A percentile compares a stretch with the other conserved stretches of the same genome.
These are phyloP conservation scores for Penicillium sp. DNA, from an alignment of 2,329 filamentous ascomycete genomes.

Conservation along the genomic window DNA sequence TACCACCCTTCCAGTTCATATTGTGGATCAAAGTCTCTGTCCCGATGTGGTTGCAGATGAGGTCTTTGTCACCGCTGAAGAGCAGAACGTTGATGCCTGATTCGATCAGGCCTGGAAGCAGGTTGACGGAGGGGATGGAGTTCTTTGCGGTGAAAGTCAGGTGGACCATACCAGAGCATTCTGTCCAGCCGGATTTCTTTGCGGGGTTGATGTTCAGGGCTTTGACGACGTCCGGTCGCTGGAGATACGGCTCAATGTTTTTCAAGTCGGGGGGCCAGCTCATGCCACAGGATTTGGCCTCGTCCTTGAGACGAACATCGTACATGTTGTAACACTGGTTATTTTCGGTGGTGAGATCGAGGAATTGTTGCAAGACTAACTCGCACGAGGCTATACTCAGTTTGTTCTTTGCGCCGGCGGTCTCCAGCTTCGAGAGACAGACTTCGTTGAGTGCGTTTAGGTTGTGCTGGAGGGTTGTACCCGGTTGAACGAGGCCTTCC, in stretches of 20 bases:
- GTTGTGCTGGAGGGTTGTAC: slow-evolving; percentile 57
- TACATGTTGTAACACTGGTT: slow-evolving; percentile 90
- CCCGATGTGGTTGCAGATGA: slow-evolving; percentile 96
- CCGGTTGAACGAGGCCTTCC: slow-evolving; percentile 67
- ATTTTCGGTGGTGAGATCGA: slow-evolving; percentile 61
- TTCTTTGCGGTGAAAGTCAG: slow-evolving; percentile 66
- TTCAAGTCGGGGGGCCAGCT: slow-evolving; percentile 91
- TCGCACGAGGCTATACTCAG: slow-evolving; percentile 75
- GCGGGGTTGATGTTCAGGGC: slow-evolving; percentile 80
- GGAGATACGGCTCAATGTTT: slow-evolving; percentile 77
- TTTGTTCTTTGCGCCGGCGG: slow-evolving; percentile 56
- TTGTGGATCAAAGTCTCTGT: slow-evolving; percentile 89
- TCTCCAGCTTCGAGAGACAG: slow-evolving; percentile 63
- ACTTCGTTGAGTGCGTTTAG: slow-evolving; percentile 67
- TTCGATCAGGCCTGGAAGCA: slow-evolving; percentile 75
- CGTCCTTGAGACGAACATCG: slow-evolving; percentile 81
- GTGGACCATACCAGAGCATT: slow-evolving; percentile 80
- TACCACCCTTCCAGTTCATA: slow-evolving; percentile 86
- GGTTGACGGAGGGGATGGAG: slow-evolving; percentile 68
- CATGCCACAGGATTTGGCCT: slow-evolving; percentile 79
- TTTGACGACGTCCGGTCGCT: slow-evolving; percentile 70
- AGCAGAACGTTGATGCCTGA: slow-evolving; percentile 72
- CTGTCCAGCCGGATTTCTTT: slow-evolving; percentile 84
- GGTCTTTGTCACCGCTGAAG: slow-evolving; percentile 89
- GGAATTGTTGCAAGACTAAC: slow-evolving; percentile 68